These are phyloP conservation scores for Pythium phragmiticola DNA, from an alignment of 352 stramenopile species.

Conservation along the genomic window DNA sequence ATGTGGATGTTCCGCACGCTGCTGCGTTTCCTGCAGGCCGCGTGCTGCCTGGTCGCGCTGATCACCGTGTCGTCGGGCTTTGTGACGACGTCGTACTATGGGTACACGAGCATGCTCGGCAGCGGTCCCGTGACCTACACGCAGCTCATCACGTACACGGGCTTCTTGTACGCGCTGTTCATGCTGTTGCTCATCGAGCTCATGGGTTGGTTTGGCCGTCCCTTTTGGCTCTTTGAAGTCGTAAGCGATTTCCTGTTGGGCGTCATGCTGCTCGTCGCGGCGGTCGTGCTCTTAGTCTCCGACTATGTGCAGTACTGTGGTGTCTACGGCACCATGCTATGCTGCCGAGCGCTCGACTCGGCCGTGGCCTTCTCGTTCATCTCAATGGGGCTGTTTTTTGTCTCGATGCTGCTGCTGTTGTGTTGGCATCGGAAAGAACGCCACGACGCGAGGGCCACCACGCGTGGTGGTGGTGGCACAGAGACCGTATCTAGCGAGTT, in stretches of 20 bases:
- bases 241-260: slow-evolving; percentile 52
- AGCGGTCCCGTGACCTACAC: slow-evolving; percentile 56
- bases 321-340: slow-evolving; percentile 70
- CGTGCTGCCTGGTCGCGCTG: slow-evolving; percentile 51
- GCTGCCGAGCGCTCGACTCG: slow-evolving; percentile 49
- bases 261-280: slow-evolving; percentile 55
- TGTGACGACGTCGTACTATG: slow-evolving; percentile 60
- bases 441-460: slow-evolving; percentile 17
- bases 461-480: neutral
- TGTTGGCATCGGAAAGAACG: slow-evolving; percentile 28
- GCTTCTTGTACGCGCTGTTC: slow-evolving; percentile 60
- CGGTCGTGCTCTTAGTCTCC: slow-evolving; percentile 63
- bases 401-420: slow-evolving; percentile 49
- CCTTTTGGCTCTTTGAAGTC: slow-evolving; percentile 43
- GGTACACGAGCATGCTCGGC: slow-evolving; percentile 68
- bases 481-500: slow-evolving; percentile 14
- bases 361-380: slow-evolving; percentile 71
- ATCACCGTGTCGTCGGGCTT: slow-evolving; percentile 60
- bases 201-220: slow-evolving; percentile 39
- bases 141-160: slow-evolving; percentile 62
- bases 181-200: slow-evolving; percentile 52
- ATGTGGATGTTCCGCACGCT: slow-evolving; percentile 37
- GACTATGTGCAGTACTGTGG: slow-evolving; percentile 66
- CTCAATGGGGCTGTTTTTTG: slow-evolving; percentile 47
- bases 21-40: slow-evolving; percentile 67